A percentile compares a stretch with the other conserved stretches of the same genome.
These are phyloP conservation scores for Ophiocordyceps camponoti-saundersi DNA, from an alignment of 2,329 filamentous ascomycete species.

Conservation along the genomic window DNA sequence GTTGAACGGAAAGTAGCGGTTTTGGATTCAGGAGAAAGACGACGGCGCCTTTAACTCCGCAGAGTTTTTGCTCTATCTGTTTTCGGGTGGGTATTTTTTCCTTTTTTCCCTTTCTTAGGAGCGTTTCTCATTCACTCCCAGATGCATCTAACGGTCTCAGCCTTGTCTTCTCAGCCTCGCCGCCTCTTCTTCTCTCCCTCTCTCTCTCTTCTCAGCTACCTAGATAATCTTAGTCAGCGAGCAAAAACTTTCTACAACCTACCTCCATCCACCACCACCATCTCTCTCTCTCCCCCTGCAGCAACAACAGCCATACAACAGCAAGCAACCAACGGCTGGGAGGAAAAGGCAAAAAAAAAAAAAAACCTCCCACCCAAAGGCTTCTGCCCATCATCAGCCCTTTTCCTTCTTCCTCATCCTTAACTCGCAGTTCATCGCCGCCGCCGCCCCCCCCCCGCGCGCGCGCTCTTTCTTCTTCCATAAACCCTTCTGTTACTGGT, in stretches of 20 bases:
- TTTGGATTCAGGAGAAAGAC: no score
- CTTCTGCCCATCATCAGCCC: conserved; percentile 1
- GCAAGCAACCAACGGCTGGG: background rate
- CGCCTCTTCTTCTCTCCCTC: background rate
- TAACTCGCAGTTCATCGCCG: no score
- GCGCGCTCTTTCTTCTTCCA: no score
- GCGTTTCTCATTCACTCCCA: background rate
- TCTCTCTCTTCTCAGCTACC: background rate
- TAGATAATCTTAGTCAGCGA: conserved; percentile 3
- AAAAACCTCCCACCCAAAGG: conserved; percentile 1
- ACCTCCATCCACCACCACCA: conserved; percentile 1
- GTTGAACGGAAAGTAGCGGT: no score
- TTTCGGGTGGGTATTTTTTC: no score
- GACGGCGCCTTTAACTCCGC: no score
- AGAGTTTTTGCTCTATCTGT: no score
- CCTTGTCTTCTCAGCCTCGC: background rate
- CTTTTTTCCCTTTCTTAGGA: background rate
- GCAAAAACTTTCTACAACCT: conserved; percentile 6
- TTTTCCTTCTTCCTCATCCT: background rate
- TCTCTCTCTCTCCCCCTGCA: background rate
- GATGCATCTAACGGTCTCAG: background rate
- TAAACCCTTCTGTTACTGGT: background rate
- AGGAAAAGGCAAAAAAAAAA: no score
- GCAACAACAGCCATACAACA: background rate
- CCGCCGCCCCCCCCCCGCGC: no score